Evolutionary conservation across 768 basidiomycete species (phyloP).

Genomic region (Atractiella rhizophila): DNA sequence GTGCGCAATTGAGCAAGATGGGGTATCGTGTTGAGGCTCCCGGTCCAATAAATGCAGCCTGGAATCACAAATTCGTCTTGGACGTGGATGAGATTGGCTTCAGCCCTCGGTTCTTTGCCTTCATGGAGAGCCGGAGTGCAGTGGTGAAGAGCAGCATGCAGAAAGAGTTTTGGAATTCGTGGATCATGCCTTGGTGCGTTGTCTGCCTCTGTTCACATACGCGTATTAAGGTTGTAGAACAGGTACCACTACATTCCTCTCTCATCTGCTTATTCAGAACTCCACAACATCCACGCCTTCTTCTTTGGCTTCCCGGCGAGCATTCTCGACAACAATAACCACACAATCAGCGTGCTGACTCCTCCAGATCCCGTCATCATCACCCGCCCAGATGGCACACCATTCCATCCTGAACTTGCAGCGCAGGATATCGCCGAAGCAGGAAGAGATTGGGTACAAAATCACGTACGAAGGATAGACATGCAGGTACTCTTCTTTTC

Average conservation of each 20-base stretch:
- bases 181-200: constrained; percentile 20
- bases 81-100: constrained; percentile 93
- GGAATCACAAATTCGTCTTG: constrained; percentile 75
- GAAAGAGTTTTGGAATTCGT: constrained; percentile 17
- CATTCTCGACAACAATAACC: constrained; percentile 2
- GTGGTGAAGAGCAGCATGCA: constrained; percentile 17
- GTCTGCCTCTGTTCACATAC: not conserved
- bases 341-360: constrained; percentile 5
- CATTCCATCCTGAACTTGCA: constrained; percentile 13
- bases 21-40: constrained; percentile 17
- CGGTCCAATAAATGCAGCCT: constrained; percentile 59
- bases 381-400: constrained; percentile 11
- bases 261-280: constrained; percentile 58
- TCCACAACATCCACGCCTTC: constrained; percentile 80
- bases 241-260: constrained; percentile 92
- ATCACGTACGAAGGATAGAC: constrained; percentile 53
- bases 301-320: constrained; percentile 40
- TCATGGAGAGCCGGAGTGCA: constrained; percentile 54
- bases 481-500: constrained; percentile 37
- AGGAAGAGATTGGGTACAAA: constrained; percentile 78
- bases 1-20: constrained; percentile 13
- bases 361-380: constrained; percentile 17
- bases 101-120: constrained; percentile 66
- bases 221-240: not conserved
- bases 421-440: constrained; percentile 54